Evolutionary conservation across 208 protist genomes (phyloP).

Genomic region (Acanthamoeba divionensis): DNA sequence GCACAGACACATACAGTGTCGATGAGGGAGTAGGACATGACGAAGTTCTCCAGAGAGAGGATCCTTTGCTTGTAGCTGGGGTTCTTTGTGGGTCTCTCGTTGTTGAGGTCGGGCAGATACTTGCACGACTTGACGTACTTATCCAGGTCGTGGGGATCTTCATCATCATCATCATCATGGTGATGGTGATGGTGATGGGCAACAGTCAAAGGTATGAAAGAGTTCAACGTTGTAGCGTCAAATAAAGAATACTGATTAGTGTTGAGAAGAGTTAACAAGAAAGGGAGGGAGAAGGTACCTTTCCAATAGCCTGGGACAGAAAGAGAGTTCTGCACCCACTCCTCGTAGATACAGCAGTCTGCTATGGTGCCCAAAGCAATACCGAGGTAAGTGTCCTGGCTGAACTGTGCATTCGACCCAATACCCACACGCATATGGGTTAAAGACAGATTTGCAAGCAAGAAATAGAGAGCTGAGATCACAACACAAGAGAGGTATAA

Average conservation of each 20-base stretch:
- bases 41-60: slow-evolving; percentile 35
- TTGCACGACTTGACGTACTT: background rate
- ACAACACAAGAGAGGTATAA: background rate
- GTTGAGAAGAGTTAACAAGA: too few relatives aligned
- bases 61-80: background rate
- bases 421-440: background rate
- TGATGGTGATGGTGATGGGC: too few relatives aligned
- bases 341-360: slow-evolving; percentile 41
- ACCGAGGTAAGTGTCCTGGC: slow-evolving; percentile 21
- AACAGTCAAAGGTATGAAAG: too few relatives aligned
- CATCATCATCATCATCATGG: background rate
- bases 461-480: too few relatives aligned
- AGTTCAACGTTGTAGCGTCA: too few relatives aligned
- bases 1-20: background rate
- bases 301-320: slow-evolving; percentile 46
- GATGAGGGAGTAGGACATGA: background rate
- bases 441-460: too few relatives aligned
- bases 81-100: slow-evolving; percentile 19
- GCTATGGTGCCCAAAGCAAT: slow-evolving; percentile 14
- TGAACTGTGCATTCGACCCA: too few relatives aligned
- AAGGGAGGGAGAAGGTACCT: background rate
- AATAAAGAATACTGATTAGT: too few relatives aligned
- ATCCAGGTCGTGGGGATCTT: slow-evolving; percentile 9
- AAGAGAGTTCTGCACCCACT: slow-evolving; percentile 5
- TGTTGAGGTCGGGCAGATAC: slow-evolving; percentile 50